Evolutionary conservation across 352 stramenopile genomes (phyloP), one percentile per base, ranked within the genome.

Genomic region (Phytophthora lateralis): DNA sequence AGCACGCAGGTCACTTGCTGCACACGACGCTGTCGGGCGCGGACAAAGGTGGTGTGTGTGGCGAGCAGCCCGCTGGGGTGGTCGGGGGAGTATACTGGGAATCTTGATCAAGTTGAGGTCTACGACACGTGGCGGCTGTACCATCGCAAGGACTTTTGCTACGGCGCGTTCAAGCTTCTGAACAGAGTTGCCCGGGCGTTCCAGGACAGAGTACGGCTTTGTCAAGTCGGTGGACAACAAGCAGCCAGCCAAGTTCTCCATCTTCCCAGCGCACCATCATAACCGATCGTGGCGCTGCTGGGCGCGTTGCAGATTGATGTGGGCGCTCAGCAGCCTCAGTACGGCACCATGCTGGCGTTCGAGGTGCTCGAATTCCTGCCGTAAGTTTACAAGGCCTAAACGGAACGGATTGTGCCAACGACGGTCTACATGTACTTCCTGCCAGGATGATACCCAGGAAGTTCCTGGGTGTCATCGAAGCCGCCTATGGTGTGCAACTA

Each of bases 201-300:
- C n/a, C n/a, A n/a, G n/a, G 66, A 86, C 29, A 84, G 80, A 10
- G 80, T 87, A 88, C 55, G 49, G 58, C 8, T 79, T 82, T 54
- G 35, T 90, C 1, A 78, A 85, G 57, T 50, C 54, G 38, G 71
- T 89, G 18, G 39, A 58, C 15, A 69, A 61, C 9, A 45, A 75
- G 24, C 57, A 76, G 32, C 43, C 50, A 30, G 67, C 73, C 27
- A 87, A 85, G 44, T 54, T 95, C 18, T 75, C 84, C 26, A 88
- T 95, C 66, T 92, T 91, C 68, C 93, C 86, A n/a, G 84, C 84
- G 1, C 86, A 95, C 51, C n/a, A n/a, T n/a, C 82, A 95, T 67
- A 93, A 93, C 65, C 86, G 42, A 89, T 95, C 68, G 80, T 95
- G 12, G 83, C 82, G 24, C 75, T 93, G 55, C 51, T 91, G 61